phyloP scores from a whole-genome alignment of 495 filamentous ascomycete genomes.

The Achaetomiella virescens region DNA sequence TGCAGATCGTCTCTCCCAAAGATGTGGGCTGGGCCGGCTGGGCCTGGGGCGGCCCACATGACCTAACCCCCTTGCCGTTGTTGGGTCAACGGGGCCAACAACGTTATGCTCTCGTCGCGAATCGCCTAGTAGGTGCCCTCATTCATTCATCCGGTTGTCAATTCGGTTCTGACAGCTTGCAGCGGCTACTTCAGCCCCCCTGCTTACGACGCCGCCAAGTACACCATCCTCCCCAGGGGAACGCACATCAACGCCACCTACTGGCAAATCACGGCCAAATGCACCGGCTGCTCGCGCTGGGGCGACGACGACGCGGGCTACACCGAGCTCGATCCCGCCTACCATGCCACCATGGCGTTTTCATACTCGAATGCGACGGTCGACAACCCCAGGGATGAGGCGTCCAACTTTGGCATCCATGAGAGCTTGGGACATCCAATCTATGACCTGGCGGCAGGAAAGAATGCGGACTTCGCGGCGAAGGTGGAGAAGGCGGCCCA shows the following conservation, averaged over 20 bases:
- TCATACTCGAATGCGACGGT: conserved; percentile 33
- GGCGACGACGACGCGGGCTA: conserved; percentile 37
- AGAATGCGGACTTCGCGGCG: conserved; percentile 26
- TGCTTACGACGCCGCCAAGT: conserved; percentile 28
- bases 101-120: conserved; percentile 34
- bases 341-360: conserved; percentile 36
- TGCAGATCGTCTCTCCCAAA: conserved; percentile 36
- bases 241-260: conserved; percentile 42
- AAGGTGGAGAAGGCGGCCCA: conserved; percentile 19
- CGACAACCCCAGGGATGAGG: conserved; percentile 29
- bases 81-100: conserved; percentile 37
- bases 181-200: conserved; percentile 43
- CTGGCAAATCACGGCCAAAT: conserved; percentile 40
- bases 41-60: conserved; percentile 44
- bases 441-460: conserved; percentile 30
- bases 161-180: conserved; percentile 13
- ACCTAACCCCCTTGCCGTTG: conserved; percentile 42
- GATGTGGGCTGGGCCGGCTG: conserved; percentile 40
- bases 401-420: conserved; percentile 40
- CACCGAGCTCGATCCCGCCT: conserved; percentile 31
- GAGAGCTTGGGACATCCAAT: conserved; percentile 41
- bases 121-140: conserved; percentile 38
- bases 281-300: conserved; percentile 40
- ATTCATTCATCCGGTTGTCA: neutral
- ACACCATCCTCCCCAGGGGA: conserved; percentile 38